A percentile compares a stretch with the other conserved stretches of the same genome.
phyloP scores from a whole-genome alignment of 805 yeast species.

The Diddensiella santjacobensis region DNA sequence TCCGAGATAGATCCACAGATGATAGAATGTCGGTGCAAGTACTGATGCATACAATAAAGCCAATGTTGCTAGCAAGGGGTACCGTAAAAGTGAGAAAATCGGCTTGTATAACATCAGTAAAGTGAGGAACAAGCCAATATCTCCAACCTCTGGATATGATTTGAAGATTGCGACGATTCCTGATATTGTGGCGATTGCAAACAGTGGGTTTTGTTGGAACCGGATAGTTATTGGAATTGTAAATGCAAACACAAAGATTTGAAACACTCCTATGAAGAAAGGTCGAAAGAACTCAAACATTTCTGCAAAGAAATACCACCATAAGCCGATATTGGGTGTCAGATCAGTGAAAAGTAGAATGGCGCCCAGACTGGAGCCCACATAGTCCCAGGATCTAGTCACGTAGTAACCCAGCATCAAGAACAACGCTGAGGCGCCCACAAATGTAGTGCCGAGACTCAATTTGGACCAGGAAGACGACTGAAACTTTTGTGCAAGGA shows the following conservation, averaged over 20 bases:
- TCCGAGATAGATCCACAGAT: conserved; percentile 90
- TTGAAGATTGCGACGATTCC: conserved; percentile 64
- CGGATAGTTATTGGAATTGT: conserved; percentile 72
- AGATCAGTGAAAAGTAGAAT: conserved; percentile 59
- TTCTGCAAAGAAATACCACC: conserved; percentile 99
- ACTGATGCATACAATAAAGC: conserved; percentile 55
- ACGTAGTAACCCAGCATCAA: conserved; percentile 27
- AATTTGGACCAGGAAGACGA: background rate
- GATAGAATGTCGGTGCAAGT: conserved; percentile 84
- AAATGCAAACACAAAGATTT: conserved; percentile 63
- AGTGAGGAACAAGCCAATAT: conserved; percentile 54
- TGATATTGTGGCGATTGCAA: conserved; percentile 46
- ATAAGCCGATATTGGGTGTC: conserved; percentile 86
- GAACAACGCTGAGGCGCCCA: background rate
- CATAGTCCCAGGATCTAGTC: conserved; percentile 37
- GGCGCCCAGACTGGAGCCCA: conserved; percentile 53
- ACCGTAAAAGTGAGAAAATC: conserved; percentile 39
- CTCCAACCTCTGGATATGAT: conserved; percentile 83
- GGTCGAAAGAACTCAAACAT: conserved; percentile 86
- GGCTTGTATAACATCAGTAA: conserved; percentile 48
- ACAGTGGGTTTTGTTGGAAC: conserved; percentile 54
- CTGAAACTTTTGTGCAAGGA: conserved; percentile 16
- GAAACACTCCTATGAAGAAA: conserved; percentile 81
- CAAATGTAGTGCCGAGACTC: background rate
- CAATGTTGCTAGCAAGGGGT: conserved; percentile 48